Conservation (phyloP, 139 green algal species). For the Chlorella ohadii region DNA sequence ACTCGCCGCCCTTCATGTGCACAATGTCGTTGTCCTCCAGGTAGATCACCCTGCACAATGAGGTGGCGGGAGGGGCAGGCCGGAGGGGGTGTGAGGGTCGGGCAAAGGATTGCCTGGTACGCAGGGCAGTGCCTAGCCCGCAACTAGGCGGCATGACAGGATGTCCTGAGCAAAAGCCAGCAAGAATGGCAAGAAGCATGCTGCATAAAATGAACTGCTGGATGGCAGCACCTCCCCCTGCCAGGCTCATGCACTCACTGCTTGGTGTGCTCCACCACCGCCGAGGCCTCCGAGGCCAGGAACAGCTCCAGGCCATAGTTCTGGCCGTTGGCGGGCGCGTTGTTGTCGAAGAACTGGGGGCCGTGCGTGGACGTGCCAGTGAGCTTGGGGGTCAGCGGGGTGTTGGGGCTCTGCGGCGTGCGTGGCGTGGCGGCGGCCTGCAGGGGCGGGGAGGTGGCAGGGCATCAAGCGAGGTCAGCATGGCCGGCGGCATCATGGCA, state of each 20-base stretch:
- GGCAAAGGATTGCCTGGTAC: too few species aligned
- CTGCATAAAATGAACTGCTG: too few species aligned
- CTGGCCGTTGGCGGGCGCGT: conserved; percentile 6
- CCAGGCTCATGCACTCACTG: conserved; percentile 27
- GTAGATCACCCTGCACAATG: conserved; percentile 72
- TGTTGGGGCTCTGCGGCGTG: conserved; percentile 40
- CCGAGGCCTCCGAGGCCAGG: conserved; percentile 93
- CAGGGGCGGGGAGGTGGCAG: neutral
- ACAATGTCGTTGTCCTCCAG: conserved; percentile 97
- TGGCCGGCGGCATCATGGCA: too few species aligned
- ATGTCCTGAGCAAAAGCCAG: neutral
- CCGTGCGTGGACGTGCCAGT: conserved; percentile 39
- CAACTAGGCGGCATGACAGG: neutral
- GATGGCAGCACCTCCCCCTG: neutral
- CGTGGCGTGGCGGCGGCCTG: conserved; percentile 30
- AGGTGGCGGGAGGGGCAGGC: too few species aligned
- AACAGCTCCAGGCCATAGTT: conserved; percentile 87
- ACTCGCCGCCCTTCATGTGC: conserved; percentile 77
- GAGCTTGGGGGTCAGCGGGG: conserved; percentile 51
- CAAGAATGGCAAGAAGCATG: neutral
- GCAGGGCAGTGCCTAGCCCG: too few species aligned
- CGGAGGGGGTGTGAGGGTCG: neutral
- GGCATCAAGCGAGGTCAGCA: too few species aligned
- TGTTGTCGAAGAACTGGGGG: conserved; percentile 41
- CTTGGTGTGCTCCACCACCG: conserved; percentile 99